phyloP scores from a whole-genome alignment of 202 grass and related monocot species.

The Musa balbisiana region DNA sequence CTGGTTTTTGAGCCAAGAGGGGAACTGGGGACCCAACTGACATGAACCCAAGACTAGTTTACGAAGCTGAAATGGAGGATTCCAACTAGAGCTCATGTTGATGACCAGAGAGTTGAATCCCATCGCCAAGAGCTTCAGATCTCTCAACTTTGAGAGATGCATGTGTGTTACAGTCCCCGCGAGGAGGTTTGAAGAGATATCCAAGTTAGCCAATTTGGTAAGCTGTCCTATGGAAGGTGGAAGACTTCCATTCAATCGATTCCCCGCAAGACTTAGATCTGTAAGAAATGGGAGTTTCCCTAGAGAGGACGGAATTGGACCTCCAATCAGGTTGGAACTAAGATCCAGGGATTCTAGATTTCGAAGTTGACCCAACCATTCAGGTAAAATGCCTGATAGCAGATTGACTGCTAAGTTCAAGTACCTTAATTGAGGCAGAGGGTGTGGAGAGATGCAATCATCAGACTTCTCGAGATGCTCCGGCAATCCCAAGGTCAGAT shows the following conservation, averaged over 20 bases:
- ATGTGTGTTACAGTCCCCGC: slow-evolving; percentile 22
- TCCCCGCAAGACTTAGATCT: slow-evolving; percentile 17
- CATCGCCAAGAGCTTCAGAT: slow-evolving; percentile 22
- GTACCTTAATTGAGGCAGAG: slow-evolving; percentile 14
- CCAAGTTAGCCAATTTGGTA: slow-evolving; percentile 8
- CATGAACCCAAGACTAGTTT: slow-evolving; percentile 21
- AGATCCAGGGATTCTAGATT: slow-evolving; percentile 28
- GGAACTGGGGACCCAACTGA: slow-evolving; percentile 26
- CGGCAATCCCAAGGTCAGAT: slow-evolving; percentile 16
- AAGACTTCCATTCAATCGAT: slow-evolving; percentile 21
- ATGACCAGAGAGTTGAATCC: slow-evolving; percentile 27
- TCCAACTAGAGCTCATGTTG: slow-evolving; percentile 26
- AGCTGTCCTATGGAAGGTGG: slow-evolving; percentile 23
- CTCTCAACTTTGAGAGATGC: slow-evolving; percentile 20
- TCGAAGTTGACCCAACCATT: slow-evolving; percentile 24
- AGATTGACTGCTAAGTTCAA: slow-evolving; percentile 21
- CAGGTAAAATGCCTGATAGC: slow-evolving; percentile 18
- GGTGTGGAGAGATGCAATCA: slow-evolving; percentile 3
- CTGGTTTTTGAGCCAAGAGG: slow-evolving; percentile 31
- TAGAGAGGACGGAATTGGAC: slow-evolving; percentile 16
- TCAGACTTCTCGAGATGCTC: slow-evolving; percentile 2
- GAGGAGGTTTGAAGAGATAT: slow-evolving; percentile 29
- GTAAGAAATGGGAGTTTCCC: slow-evolving; percentile 16
- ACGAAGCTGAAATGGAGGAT: slow-evolving; percentile 30
- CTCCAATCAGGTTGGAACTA: slow-evolving; percentile 11